Percentiles rank a stretch among this genome's conserved stretches.
phyloP scores from a whole-genome alignment of 768 basidiomycete species.

The Russula virescens region DNA sequence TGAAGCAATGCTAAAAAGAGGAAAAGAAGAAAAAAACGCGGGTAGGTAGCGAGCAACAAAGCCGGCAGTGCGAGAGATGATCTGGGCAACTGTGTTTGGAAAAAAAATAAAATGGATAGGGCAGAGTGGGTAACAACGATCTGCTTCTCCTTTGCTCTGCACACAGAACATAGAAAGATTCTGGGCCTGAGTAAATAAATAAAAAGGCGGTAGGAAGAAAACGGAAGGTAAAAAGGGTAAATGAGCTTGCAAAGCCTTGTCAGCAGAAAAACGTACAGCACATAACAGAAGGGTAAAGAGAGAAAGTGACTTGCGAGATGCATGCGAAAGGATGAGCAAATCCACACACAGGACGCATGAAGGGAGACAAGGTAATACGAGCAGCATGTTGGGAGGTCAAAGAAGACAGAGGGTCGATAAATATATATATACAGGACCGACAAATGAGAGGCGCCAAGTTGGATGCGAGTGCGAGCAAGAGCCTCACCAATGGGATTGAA shows the following conservation, averaged over 20 bases:
- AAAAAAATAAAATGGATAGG: neutral
- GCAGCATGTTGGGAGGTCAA: neutral
- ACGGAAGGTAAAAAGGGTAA: neutral
- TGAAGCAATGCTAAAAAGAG: neutral
- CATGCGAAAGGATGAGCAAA: neutral
- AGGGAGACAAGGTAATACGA: neutral
- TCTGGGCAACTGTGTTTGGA: neutral
- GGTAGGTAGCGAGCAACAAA: neutral
- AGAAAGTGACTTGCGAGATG: neutral
- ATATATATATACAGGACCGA: constrained; percentile 5
- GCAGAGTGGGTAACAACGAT: neutral
- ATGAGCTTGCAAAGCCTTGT: neutral
- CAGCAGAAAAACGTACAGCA: constrained; percentile 14
- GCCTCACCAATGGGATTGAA: neutral
- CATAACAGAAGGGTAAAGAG: neutral
- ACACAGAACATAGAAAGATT: neutral
- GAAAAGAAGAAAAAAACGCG: neutral
- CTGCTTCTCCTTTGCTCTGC: constrained; percentile 6
- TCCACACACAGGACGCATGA: no score
- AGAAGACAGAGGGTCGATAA: neutral
- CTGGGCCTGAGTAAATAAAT: neutral
- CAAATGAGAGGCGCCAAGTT: constrained; percentile 8
- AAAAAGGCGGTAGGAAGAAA: neutral
- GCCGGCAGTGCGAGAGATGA: neutral
- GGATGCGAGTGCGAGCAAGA: neutral